Base-by-base conservation (phyloP, 2,329 filamentous ascomycete genomes). In the Aspergillus alliaceus region DNA sequence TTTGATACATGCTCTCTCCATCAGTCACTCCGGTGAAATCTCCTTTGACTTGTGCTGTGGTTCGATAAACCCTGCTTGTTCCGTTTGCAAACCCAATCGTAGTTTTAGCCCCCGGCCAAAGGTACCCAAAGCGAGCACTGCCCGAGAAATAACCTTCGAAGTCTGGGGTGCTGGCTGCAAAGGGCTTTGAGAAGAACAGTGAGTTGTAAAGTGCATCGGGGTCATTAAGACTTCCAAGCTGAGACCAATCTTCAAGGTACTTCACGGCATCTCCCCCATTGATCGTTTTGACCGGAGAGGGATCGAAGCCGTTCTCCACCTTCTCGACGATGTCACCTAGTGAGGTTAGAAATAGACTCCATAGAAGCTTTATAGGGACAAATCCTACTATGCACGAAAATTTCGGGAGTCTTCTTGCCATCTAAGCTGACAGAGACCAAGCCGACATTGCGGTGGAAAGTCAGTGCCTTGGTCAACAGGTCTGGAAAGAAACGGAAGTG, bases 181-280 rank as follows among this genome's bases (percentile, higher is more conserved):
- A 48, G 2, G 44, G 44, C n/a, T 48, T 48, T 27, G 44, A 48
- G 44, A 48, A 48, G 44, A 48, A 48, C 6, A 48, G n/a, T 3
- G 44, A 48, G 44, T 48, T 48, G 27, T 48, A 48, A 3, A 48
- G 25, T 22, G 44, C 25, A 27, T 48, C 44, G 1, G 44, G 44
- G 2, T 48, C 44, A 9, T 48, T 48, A 8, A 48, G 44, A 32
- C 44, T 48, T 8, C 44, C 44, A 7, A 48, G 27, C n/a, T 48
- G n/a, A 2, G 44, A 32, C 44, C 44, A 48, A 6, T 27, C 5
- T 7, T 48, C 44, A 11, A 48, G 29, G 29, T 12, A 22, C 12
- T 12, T n/a, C 11, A 48, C 44, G 4, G 44, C 27, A 3, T 48
- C 44, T 4, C 32, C 11, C 5, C 27, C 44, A 9, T 48, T 48